Percentiles rank a stretch among this genome's conserved stretches.
Conservation (phyloP, 495 filamentous ascomycete species). For the Hapsidospora chrysogenum region DNA sequence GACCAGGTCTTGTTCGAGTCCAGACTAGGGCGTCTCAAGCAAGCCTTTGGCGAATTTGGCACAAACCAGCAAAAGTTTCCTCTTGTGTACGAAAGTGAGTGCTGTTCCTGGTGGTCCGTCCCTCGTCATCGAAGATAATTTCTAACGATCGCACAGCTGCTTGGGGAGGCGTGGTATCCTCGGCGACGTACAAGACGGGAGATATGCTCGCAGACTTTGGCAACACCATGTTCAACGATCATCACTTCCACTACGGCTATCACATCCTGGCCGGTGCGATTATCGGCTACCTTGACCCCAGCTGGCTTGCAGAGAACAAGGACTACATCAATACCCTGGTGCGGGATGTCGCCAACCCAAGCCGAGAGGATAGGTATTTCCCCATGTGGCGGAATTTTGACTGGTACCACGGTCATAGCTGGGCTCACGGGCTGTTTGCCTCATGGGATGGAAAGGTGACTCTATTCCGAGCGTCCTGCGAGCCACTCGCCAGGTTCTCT, state of each 20-base stretch:
- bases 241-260: constrained; percentile 88
- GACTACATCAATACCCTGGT: constrained; percentile 69
- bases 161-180: constrained; percentile 79
- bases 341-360: constrained; percentile 66
- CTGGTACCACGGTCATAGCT: constrained; percentile 91
- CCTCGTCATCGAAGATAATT: not conserved
- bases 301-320: constrained; percentile 57
- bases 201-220: constrained; percentile 63
- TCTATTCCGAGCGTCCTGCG: not conserved
- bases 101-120: no score
- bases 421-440: constrained; percentile 90
- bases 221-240: constrained; percentile 83
- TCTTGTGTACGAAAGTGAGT: constrained; percentile 59
- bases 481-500: not conserved
- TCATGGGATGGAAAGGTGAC: constrained; percentile 59
- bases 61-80: constrained; percentile 63
- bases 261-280: constrained; percentile 81
- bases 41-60: constrained; percentile 58
- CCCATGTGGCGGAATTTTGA: constrained; percentile 80
- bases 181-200: constrained; percentile 58
- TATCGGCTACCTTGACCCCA: constrained; percentile 63
- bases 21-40: constrained; percentile 52
- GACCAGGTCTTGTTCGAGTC: constrained; percentile 40
- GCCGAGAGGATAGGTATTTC: constrained; percentile 53
- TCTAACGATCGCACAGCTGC: constrained; percentile 17